These are phyloP conservation scores for Entophlyctis helioformis DNA, from an alignment of 192 early-diverging fungal species.

Conservation along the genomic window DNA sequence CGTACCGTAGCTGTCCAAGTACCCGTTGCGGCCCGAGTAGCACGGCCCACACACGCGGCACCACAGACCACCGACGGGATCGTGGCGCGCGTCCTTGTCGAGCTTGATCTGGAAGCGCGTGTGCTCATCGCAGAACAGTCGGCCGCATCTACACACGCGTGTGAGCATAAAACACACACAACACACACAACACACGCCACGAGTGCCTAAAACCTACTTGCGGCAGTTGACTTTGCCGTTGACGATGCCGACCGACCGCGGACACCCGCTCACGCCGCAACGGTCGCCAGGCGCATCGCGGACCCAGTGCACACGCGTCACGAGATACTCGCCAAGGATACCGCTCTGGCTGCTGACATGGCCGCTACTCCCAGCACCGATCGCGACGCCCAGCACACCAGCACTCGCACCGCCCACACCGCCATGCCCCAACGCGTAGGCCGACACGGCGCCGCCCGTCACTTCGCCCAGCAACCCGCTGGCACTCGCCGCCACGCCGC, in stretches of 20 bases:
- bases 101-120: slow-evolving; percentile 28
- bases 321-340: slow-evolving; percentile 6
- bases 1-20: slow-evolving; percentile 13
- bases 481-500: no score
- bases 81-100: slow-evolving; percentile 21
- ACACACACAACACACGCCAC: neutral
- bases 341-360: no score
- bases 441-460: no score
- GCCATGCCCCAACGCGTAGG: no score
- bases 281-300: slow-evolving; percentile 9
- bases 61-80: slow-evolving; percentile 30
- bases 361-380: no score
- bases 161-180: neutral
- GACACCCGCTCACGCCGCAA: slow-evolving; percentile 14
- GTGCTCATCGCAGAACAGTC: slow-evolving; percentile 32
- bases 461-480: no score
- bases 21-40: slow-evolving; percentile 22
- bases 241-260: slow-evolving; percentile 18
- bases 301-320: slow-evolving; percentile 28
- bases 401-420: no score
- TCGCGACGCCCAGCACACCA: no score
- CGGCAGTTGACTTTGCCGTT: slow-evolving; percentile 37
- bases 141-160: slow-evolving; percentile 21
- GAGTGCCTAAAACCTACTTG: slow-evolving; percentile 7
- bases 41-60: slow-evolving; percentile 32